phyloP scores from a whole-genome alignment of 495 filamentous ascomycete genomes.

The Penicillium pancosmium region DNA sequence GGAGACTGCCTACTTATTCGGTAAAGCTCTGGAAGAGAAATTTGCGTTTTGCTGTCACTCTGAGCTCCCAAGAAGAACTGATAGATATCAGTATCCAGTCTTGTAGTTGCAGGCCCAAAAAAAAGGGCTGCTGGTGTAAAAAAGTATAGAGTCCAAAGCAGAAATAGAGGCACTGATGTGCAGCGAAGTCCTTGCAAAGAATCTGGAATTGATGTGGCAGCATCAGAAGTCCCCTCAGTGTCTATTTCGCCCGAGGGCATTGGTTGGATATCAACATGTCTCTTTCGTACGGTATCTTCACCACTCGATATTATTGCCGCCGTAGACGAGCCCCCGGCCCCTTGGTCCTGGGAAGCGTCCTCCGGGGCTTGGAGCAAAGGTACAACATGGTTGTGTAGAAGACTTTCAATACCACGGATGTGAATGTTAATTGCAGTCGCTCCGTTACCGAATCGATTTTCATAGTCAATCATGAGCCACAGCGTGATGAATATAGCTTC shows the following conservation, averaged over 20 bases:
- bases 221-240: not conserved
- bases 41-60: conserved; percentile 4
- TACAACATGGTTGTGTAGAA: conserved; percentile 36
- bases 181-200: conserved; percentile 15
- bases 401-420: conserved; percentile 32
- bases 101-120: conserved; percentile 21
- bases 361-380: conserved; percentile 23
- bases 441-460: conserved; percentile 38
- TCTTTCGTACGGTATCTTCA: not conserved
- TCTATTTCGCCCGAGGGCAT: not conserved
- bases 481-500: conserved; percentile 40
- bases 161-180: conserved; percentile 36
- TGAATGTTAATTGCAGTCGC: conserved; percentile 36
- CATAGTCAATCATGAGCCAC: conserved; percentile 42
- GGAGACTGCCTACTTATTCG: conserved; percentile 37
- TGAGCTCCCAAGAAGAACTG: conserved; percentile 31
- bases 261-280: not conserved
- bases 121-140: conserved; percentile 35
- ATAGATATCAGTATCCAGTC: conserved; percentile 31
- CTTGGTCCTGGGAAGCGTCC: not conserved
- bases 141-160: conserved; percentile 40
- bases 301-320: not conserved
- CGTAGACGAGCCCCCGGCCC: not conserved
- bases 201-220: not conserved
- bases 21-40: conserved; percentile 31